phyloP scores from a whole-genome alignment of 2,329 filamentous ascomycete species.

The Penicillium sp. region DNA sequence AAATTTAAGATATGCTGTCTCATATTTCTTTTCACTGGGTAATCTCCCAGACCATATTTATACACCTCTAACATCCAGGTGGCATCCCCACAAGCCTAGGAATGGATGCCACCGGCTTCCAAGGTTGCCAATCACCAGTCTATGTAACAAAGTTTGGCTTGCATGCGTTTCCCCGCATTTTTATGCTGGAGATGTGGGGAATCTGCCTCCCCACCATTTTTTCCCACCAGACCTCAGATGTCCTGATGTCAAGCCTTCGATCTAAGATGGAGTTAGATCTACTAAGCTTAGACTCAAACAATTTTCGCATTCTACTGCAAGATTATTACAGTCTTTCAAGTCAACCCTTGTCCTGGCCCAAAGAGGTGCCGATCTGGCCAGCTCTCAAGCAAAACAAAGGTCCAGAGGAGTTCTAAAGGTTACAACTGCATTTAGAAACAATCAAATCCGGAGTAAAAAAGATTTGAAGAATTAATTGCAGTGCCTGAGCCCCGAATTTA shows the following conservation, averaged over 20 bases:
- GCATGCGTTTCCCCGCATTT: background rate
- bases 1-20: background rate
- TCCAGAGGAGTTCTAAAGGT: too few relatives aligned
- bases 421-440: too few relatives aligned
- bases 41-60: background rate
- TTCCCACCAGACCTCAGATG: background rate
- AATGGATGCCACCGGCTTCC: background rate
- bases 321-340: background rate
- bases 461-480: background rate
- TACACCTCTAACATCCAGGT: background rate
- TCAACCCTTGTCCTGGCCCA: too few relatives aligned
- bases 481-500: background rate
- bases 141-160: too few relatives aligned
- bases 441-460: too few relatives aligned
- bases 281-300: background rate
- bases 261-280: background rate
- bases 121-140: background rate
- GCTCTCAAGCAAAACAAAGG: too few relatives aligned
- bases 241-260: background rate
- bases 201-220: background rate
- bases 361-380: too few relatives aligned
- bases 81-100: background rate
- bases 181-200: background rate
- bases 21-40: background rate
- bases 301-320: background rate